Evolutionary conservation across 306 rosid genomes (phyloP).

Genomic region (Macrotyloma uniflorum): DNA sequence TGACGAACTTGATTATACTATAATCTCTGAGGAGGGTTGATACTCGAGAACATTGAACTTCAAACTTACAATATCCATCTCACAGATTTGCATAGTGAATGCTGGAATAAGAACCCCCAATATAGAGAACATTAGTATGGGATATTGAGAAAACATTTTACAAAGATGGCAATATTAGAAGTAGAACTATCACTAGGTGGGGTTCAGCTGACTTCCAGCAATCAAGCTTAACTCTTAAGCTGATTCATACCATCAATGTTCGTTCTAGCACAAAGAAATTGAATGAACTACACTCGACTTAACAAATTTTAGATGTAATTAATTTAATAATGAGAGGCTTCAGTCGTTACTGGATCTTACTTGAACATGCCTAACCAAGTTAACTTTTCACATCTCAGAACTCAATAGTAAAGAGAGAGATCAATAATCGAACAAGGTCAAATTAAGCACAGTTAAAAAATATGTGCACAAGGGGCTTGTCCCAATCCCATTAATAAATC

Average conservation of each 20-base stretch:
- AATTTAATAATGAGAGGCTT: background rate
- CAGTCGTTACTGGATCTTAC: background rate
- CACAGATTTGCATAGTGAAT: background rate
- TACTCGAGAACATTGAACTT: background rate
- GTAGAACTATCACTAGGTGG: background rate
- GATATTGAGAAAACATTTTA: background rate
- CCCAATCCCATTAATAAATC: conserved; percentile 19
- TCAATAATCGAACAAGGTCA: conserved; percentile 1
- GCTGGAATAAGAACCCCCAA: conserved; percentile 1
- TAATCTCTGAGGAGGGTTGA: background rate
- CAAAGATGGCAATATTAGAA: background rate
- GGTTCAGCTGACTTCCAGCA: background rate
- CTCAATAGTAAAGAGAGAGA: background rate
- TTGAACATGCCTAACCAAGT: background rate
- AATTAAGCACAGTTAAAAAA: background rate
- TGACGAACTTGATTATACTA: background rate
- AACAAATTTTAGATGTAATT: background rate
- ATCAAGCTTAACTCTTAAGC: background rate
- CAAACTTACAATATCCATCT: background rate
- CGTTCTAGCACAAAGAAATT: background rate
- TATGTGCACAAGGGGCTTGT: background rate
- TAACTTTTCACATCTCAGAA: background rate
- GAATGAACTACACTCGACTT: background rate
- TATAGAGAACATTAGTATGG: background rate
- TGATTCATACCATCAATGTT: background rate